These are phyloP conservation scores for Colletotrichum cereale DNA, from an alignment of 2,329 filamentous ascomycete genomes.

Conservation along the genomic window DNA sequence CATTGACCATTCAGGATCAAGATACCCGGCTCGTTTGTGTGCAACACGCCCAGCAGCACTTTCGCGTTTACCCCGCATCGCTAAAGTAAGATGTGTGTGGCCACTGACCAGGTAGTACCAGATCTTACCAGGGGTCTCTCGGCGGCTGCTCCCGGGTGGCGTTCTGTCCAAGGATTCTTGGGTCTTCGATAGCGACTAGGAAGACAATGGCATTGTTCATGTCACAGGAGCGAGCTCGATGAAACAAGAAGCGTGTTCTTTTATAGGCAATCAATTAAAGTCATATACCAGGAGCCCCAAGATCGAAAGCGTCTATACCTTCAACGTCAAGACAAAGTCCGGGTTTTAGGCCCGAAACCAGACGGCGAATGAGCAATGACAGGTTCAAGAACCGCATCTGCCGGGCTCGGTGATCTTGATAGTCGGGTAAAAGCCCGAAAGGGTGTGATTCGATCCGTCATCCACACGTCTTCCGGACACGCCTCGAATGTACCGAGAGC, in stretches of 20 bases:
- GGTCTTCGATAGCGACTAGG: not conserved
- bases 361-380: constrained; percentile 13
- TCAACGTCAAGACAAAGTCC: not conserved
- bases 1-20: not conserved
- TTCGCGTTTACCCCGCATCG: constrained; percentile 32
- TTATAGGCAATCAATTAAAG: not conserved
- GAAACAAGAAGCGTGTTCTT: not conserved
- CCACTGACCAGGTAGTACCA: constrained; percentile 15
- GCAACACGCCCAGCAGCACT: constrained; percentile 8
- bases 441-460: constrained; percentile 11
- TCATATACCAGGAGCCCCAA: not conserved
- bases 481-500: constrained; percentile 21
- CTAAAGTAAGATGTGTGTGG: constrained; percentile 15
- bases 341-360: not conserved
- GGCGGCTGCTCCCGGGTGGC: constrained; percentile 34
- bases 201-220: not conserved
- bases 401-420: constrained; percentile 19
- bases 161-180: not conserved
- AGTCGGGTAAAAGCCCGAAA: constrained; percentile 32
- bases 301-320: not conserved
- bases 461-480: not conserved
- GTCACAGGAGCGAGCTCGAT: not conserved
- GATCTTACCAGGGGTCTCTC: constrained; percentile 29
- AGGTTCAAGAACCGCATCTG: constrained; percentile 12
- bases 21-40: not conserved